Percentiles rank a stretch among this genome's conserved stretches.
These are phyloP conservation scores for Barnettozyma salicaria DNA, from an alignment of 805 yeast species.

Conservation along the genomic window DNA sequence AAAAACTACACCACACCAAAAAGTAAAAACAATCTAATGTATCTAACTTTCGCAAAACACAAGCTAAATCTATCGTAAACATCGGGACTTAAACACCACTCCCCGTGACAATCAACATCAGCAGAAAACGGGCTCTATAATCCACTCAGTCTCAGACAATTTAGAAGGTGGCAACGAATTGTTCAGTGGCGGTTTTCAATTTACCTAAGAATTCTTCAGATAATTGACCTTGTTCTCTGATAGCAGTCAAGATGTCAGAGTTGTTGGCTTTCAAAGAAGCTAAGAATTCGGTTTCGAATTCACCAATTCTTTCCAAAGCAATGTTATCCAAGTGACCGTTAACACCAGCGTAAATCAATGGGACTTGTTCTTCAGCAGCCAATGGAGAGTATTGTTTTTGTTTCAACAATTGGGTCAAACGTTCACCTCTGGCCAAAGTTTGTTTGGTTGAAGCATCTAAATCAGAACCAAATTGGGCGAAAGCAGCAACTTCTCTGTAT, in stretches of 20 bases:
- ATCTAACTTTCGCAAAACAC: constrained; percentile 7
- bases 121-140: constrained; percentile 1
- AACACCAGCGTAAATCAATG: constrained; percentile 98
- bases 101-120: constrained; percentile 2
- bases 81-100: no score
- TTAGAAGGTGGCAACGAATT: constrained; percentile 88
- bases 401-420: constrained; percentile 97
- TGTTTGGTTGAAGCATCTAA: constrained; percentile 99
- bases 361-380: constrained; percentile 99
- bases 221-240: constrained; percentile 85
- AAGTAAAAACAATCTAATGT: constrained; percentile 3
- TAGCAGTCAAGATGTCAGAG: constrained; percentile 73
- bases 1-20: constrained; percentile 2
- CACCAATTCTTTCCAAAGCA: constrained; percentile 79
- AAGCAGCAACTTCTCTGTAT: constrained; percentile 99
- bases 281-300: constrained; percentile 89
- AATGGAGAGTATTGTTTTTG: constrained; percentile 96
- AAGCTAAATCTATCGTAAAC: no score
- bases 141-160: constrained; percentile 7
- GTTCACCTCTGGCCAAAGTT: constrained; percentile 99
- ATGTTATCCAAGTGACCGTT: constrained; percentile 94
- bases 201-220: constrained; percentile 79
- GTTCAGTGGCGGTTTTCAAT: constrained; percentile 87
- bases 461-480: constrained; percentile 99
- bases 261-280: constrained; percentile 90